Base-by-base conservation (phyloP, 345 rosid species). In the Arabis hirsuta region DNA sequence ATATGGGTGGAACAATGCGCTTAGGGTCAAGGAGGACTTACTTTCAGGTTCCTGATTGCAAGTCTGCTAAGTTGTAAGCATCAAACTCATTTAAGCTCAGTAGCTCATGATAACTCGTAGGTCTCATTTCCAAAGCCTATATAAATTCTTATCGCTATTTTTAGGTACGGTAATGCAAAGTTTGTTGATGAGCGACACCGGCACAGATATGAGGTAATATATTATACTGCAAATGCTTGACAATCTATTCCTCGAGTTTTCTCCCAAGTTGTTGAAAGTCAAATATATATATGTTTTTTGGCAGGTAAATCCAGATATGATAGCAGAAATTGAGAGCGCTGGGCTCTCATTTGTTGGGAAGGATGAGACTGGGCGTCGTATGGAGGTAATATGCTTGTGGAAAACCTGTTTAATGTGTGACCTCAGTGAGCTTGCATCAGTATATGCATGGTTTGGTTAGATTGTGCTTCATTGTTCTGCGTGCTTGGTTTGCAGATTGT, bases 1-100 rank as follows among this genome's bases (percentile, higher is more conserved):
- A 87, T 61, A 87, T 87, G 96, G 96, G 96, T 45, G 96, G 89
- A 34, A 89, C 96, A 34, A 87, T 89, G 96, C 89, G 96, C 24
- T 74, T 86, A 43, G 96, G 96, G 34, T 89, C 92, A 69, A 86
- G 96, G 77, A 86, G 82, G 80, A 89, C 96, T 42, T 77, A 82
- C 80, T 87, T 89, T 71, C 78, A 80, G 81, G 82, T 72, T 81
- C 51, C 79, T 45, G 82, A 89, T 66, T 87, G 96, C 86, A 87
- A 71, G 80, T 86, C 92, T 76, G 89, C 92, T 41, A 86, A 85
- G 62, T 67, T 89, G 96, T 89, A 77, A 82, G 91, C 62, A 6
- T 0, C 16, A 16, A 29, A 42, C 13, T 59, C 38, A 13, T 50
- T 24, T 9, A 6, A 36, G 14, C 46, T 63, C 43, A 45, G 41